Percentiles rank a stretch among this genome's conserved stretches.
phyloP scores from a whole-genome alignment of 2,329 filamentous ascomycete genomes.

The Ophiosphaerella herpotricha region DNA sequence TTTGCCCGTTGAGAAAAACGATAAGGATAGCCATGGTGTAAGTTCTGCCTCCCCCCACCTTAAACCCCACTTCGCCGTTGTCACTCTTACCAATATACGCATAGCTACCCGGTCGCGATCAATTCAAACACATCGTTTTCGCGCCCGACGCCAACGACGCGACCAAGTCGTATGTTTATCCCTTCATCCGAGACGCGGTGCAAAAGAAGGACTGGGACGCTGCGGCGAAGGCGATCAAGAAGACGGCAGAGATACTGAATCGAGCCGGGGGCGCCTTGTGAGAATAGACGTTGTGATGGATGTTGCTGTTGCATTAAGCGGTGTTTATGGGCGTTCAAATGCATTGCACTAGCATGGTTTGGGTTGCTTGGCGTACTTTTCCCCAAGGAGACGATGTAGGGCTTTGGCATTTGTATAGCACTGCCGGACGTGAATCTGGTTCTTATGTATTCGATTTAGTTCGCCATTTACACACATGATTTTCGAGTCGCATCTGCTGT shows the following conservation, averaged over 20 bases:
- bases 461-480: too few species aligned
- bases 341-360: not conserved
- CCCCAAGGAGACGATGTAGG: too few species aligned
- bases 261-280: slow-evolving; percentile 60
- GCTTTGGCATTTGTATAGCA: too few species aligned
- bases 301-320: not conserved
- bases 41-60: slow-evolving; percentile 43
- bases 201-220: slow-evolving; percentile 71
- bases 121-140: slow-evolving; percentile 93
- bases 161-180: slow-evolving; percentile 70
- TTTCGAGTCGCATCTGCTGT: too few species aligned
- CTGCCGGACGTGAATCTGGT: too few species aligned
- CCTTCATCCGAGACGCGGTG: slow-evolving; percentile 82
- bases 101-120: slow-evolving; percentile 76
- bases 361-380: not conserved
- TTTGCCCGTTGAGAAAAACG: slow-evolving; percentile 60
- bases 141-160: slow-evolving; percentile 79
- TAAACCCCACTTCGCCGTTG: not conserved
- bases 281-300: not conserved
- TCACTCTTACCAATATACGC: slow-evolving; percentile 9
- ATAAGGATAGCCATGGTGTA: slow-evolving; percentile 62
- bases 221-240: slow-evolving; percentile 70
- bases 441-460: too few species aligned
- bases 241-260: slow-evolving; percentile 70
- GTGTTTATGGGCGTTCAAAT: not conserved